phyloP scores from a whole-genome alignment of 2,329 filamentous ascomycete genomes.

The Scolecobasidium constrictum region DNA sequence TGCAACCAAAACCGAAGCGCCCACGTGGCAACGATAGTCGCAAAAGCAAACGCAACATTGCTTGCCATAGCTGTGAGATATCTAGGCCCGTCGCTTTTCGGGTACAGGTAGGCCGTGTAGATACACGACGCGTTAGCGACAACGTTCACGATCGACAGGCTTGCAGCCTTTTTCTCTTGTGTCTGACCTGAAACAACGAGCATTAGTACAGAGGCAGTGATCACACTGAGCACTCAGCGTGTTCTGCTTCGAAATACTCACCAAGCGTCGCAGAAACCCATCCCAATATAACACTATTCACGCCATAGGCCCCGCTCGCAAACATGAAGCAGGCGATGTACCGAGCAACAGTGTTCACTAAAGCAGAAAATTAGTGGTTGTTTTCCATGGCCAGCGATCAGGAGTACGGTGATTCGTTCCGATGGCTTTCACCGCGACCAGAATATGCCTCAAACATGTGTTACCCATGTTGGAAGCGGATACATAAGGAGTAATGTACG shows the following conservation, averaged over 20 bases:
- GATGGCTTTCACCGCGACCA: too few relatives aligned
- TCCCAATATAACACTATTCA: background rate
- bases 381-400: too few relatives aligned
- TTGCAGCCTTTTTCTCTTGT: slow-evolving; percentile 32
- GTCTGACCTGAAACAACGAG: slow-evolving; percentile 31
- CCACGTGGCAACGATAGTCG: slow-evolving; percentile 18
- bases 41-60: slow-evolving; percentile 19
- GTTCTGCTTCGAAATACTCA: background rate
- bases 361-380: too few relatives aligned
- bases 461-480: too few relatives aligned
- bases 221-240: background rate
- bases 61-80: slow-evolving; percentile 22
- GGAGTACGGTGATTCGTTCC: too few relatives aligned
- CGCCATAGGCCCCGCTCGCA: slow-evolving; percentile 13
- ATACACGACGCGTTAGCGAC: slow-evolving; percentile 29
- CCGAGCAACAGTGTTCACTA: slow-evolving; percentile 25
- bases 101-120: slow-evolving; percentile 26
- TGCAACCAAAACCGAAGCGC: slow-evolving; percentile 15
- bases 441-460: too few relatives aligned
- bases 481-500: too few relatives aligned
- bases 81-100: slow-evolving; percentile 19
- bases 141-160: slow-evolving; percentile 32
- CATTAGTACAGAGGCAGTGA: slow-evolving; percentile 28
- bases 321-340: slow-evolving; percentile 22
- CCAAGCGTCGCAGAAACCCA: background rate